These are phyloP conservation scores for Penicillium italicum DNA, from an alignment of 2,329 filamentous ascomycete species.

Conservation along the genomic window DNA sequence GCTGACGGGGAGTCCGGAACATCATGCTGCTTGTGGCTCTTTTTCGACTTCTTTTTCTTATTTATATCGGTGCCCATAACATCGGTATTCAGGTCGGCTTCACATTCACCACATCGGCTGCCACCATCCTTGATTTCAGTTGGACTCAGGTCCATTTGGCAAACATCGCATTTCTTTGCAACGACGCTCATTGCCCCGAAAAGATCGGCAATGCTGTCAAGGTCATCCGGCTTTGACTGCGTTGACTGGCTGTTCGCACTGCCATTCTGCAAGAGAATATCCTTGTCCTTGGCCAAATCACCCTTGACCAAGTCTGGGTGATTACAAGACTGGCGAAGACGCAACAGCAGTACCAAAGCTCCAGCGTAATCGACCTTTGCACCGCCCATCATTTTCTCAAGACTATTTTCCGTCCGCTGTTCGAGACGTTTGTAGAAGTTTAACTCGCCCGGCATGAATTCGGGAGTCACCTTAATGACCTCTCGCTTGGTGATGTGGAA, in stretches of 20 bases:
- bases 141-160: conserved; percentile 63
- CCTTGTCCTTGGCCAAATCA: conserved; percentile 82
- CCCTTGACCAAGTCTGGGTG: conserved; percentile 84
- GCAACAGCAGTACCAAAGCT: conserved; percentile 84
- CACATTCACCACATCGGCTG: conserved; percentile 69
- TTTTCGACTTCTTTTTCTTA: conserved; percentile 49
- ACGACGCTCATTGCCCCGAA: conserved; percentile 79
- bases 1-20: conserved; percentile 26
- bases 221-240: conserved; percentile 55
- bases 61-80: conserved; percentile 35
- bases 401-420: conserved; percentile 75
- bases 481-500: conserved; percentile 93
- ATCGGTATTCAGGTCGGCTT: conserved; percentile 66
- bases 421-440: conserved; percentile 83
- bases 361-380: conserved; percentile 84
- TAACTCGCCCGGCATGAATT: conserved; percentile 76
- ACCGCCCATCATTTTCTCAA: conserved; percentile 83
- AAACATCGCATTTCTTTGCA: conserved; percentile 77
- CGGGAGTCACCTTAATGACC: conserved; percentile 72
- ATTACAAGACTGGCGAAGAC: conserved; percentile 89
- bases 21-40: conserved; percentile 38
- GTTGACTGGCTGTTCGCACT: conserved; percentile 50
- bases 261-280: conserved; percentile 67
- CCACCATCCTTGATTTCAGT: conserved; percentile 53
- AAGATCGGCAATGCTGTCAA: conserved; percentile 81